These are phyloP conservation scores for Chlorencoelia australis DNA, from an alignment of 2,329 filamentous ascomycete species.

Conservation along the genomic window DNA sequence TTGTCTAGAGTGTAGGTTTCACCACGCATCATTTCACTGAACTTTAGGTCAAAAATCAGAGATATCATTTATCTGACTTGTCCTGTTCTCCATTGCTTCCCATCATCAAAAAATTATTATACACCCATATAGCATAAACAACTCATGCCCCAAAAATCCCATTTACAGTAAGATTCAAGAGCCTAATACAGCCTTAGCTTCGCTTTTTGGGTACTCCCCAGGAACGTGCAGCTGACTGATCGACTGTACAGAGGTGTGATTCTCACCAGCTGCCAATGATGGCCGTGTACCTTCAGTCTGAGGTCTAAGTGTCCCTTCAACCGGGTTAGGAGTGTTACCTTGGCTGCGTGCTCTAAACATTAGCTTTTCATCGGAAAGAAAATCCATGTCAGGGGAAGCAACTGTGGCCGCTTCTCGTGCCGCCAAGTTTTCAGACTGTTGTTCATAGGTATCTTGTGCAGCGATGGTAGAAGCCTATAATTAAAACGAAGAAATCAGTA, in stretches of 20 bases:
- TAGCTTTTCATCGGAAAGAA: neutral
- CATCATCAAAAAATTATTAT: no score
- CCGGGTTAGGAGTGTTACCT: conserved; percentile 9
- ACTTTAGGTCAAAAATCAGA: no score
- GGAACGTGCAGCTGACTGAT: conserved; percentile 26
- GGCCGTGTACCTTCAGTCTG: conserved; percentile 15
- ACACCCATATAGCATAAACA: no score
- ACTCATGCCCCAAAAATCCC: no score
- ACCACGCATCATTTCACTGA: no score
- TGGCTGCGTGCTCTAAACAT: conserved; percentile 15
- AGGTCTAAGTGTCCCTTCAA: conserved; percentile 9
- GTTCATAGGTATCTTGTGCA: conserved; percentile 16
- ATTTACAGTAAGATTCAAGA: no score
- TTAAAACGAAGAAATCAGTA: no score
- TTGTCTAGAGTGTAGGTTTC: no score
- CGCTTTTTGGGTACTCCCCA: conserved; percentile 21
- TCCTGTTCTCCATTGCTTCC: no score
- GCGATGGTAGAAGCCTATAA: conserved; percentile 19
- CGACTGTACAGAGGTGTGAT: conserved; percentile 20
- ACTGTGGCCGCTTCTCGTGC: conserved; percentile 10
- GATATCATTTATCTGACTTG: no score
- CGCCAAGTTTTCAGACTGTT: conserved; percentile 12
- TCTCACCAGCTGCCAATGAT: conserved; percentile 16
- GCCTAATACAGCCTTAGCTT: conserved; percentile 1
- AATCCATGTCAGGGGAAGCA: conserved; percentile 8